These are phyloP conservation scores for Alternaria incomplexa DNA, from an alignment of 2,329 filamentous ascomycete genomes.

Conservation along the genomic window DNA sequence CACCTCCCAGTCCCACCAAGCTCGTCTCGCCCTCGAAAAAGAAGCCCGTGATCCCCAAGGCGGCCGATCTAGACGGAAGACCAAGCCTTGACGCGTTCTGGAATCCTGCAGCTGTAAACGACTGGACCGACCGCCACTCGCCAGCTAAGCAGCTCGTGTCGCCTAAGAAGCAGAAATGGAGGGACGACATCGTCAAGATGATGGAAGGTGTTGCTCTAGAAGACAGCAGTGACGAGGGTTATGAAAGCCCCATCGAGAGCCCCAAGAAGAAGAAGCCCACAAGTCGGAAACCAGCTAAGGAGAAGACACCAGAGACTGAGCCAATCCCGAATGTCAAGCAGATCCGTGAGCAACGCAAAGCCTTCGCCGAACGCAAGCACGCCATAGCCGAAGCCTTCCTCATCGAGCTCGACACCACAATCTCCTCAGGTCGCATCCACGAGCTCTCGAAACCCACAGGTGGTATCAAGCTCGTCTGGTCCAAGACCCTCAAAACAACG, in stretches of 20 bases:
- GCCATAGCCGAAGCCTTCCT: slow-evolving; percentile 69
- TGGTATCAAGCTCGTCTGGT: slow-evolving; percentile 75
- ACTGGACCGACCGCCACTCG: slow-evolving; percentile 46
- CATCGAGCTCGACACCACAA: slow-evolving; percentile 68
- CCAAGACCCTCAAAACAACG: slow-evolving; percentile 78
- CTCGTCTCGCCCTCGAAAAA: slow-evolving; percentile 48
- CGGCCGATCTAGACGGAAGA: slow-evolving; percentile 30
- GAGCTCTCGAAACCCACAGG: slow-evolving; percentile 68
- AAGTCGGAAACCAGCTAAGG: slow-evolving; percentile 19
- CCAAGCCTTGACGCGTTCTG: slow-evolving; percentile 50
- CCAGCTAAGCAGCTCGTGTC: slow-evolving; percentile 44
- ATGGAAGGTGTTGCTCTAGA: slow-evolving; percentile 33
- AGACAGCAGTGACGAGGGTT: slow-evolving; percentile 31
- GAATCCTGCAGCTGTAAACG: slow-evolving; percentile 45
- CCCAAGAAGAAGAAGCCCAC: slow-evolving; percentile 27
- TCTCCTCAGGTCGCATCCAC: slow-evolving; percentile 67
- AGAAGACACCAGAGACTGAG: background rate
- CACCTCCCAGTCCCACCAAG: slow-evolving; percentile 37
- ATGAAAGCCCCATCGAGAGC: slow-evolving; percentile 28
- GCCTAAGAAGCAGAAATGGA: slow-evolving; percentile 44
- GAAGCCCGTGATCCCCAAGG: slow-evolving; percentile 37
- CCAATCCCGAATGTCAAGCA: slow-evolving; percentile 24
- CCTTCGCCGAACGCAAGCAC: slow-evolving; percentile 68
- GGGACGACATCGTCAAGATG: slow-evolving; percentile 35
- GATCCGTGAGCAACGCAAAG: slow-evolving; percentile 53